Base-by-base conservation (phyloP, 805 yeast genomes). In the Suhomyces prunicola region DNA sequence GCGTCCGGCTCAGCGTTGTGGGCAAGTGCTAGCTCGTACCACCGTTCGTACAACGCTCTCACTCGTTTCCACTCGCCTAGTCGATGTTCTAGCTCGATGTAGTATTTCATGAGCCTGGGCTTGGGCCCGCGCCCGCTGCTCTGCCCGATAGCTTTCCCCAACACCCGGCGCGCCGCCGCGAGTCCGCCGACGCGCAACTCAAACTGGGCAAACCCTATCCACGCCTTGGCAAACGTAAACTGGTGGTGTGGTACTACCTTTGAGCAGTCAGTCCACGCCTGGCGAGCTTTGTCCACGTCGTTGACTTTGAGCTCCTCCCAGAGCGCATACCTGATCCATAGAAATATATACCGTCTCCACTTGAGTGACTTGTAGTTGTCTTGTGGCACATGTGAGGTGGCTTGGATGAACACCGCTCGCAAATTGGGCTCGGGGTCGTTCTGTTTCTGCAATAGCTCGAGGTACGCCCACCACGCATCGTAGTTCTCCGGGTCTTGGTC, bases 31-130 rank as follows among this genome's bases (percentile, higher is more conserved):
- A 63, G 29, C 57, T 83, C 86, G n/a, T 88, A 57, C 71, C 80
- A 81, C 61, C 82, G 85, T 57, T 85, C 88, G 64, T 83, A 90
- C 3, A 94, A 62, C 64, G 73, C 83, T 31, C 98, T 72, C 6
- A 87, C 91, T 35, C 97, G 70, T 55, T 87, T 96, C 75, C 88
- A 88, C 60, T 91, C 94, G 36, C 87, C 88, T 46, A 92, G 66
- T 50, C 76, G 71, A 39, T 72, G 73, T 64, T 93, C 97, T 35
- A 91, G 57, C 1, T 70, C 73, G 46, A 93, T 85, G 68, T 94
- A 94, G 54, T 75, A 76, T 55, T 71, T 73, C 63, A 86, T 84
- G 0, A 89, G 67, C 50, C 81, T 82, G 1, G 69, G 72, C 61
- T 84, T 86, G 0, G 90, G 87, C 44, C 81, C 78, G 4, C 57